Evolutionary conservation across 768 basidiomycete genomes (phyloP).

Genomic region (Boletales sp.): DNA sequence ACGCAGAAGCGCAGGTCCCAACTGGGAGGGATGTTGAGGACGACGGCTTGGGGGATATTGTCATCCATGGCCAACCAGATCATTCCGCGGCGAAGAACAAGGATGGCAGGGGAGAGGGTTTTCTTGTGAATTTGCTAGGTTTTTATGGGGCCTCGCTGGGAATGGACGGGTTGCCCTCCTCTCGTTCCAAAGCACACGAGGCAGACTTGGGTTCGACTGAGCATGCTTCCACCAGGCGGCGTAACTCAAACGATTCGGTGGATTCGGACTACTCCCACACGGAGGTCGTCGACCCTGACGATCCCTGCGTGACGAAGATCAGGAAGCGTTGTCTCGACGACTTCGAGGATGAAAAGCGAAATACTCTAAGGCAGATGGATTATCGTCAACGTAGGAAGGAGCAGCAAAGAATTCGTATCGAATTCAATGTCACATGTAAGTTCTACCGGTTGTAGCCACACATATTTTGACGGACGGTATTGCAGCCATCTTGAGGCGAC

Average conservation of each 20-base stretch:
- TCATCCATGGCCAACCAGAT: constrained; percentile 8
- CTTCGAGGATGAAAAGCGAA: constrained; percentile 58
- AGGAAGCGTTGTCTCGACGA: constrained; percentile 50
- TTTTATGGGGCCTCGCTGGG: constrained; percentile 26
- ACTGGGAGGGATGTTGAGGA: constrained; percentile 3
- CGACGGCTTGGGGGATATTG: constrained; percentile 17
- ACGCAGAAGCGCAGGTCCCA: constrained; percentile 22
- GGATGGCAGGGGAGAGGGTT: constrained; percentile 24
- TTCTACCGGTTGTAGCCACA: constrained; percentile 11
- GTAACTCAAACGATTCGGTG: constrained; percentile 42
- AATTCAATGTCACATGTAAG: constrained; percentile 72
- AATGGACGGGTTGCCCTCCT: constrained; percentile 21
- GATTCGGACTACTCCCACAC: constrained; percentile 35
- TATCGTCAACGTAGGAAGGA: constrained; percentile 67
- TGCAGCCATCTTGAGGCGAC: constrained; percentile 75
- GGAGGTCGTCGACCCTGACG: constrained; percentile 65
- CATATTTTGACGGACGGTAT: background rate
- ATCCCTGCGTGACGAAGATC: constrained; percentile 64
- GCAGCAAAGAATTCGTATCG: constrained; percentile 60
- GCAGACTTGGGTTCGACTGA: constrained; percentile 6
- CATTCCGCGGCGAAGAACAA: constrained; percentile 18
- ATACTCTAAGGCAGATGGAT: constrained; percentile 59
- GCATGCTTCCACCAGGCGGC: constrained; percentile 25
- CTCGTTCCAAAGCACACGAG: constrained; percentile 22
- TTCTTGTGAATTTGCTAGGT: constrained; percentile 30